Evolutionary conservation across 352 stramenopile genomes (phyloP), one percentile per base, ranked within the genome.

Genomic region (Globisporangium viniferum): DNA sequence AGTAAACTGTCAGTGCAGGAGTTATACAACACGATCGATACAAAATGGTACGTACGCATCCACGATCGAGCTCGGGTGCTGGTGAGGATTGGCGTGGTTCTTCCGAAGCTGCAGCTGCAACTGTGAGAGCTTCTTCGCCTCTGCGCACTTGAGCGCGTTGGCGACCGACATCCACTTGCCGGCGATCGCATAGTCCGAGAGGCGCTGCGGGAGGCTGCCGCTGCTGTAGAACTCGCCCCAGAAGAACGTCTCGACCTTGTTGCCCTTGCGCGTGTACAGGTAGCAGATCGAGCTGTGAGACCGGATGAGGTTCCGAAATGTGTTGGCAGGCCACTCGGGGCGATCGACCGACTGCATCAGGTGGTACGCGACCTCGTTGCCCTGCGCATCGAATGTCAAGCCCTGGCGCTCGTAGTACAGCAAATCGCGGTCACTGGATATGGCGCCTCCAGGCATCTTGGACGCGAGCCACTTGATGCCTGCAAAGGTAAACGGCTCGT

Each of bases 391-490:
- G 0, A 70, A 59, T 1, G 82, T 71, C 12, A 79, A 57, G 14
- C 76, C 76, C 68, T 77, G 74, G 57, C 81, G 81, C 68, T 86
- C 79, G 44, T 81, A 84, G 66, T 76, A 79, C 55, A 78, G 79
- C 36, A 82, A 64, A 24, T 84, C 79, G n/a, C 77, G 79, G 59
- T 86, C 76, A 62, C 33, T 36, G 33, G 33, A 36, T 62, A 70
- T 3, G 69, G 69, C 41, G 0, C 73, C 70, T 15, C 77, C 60
- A 10, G 67, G 67, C 29, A 70, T 31, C n/a, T 77, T 78, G 31
- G 81, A 61, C 8, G 73, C 78, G 27, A 70, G 51, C 67, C 75
- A 80, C 66, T 84, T 84, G 69, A 86, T 71, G 27, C 74, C 79
- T 1, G 76, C 73, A 68, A 84, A 86, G 20, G 48, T 65, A 64